phyloP scores from a whole-genome alignment of 2,329 filamentous ascomycete species.

The Monosporascus sp. region DNA sequence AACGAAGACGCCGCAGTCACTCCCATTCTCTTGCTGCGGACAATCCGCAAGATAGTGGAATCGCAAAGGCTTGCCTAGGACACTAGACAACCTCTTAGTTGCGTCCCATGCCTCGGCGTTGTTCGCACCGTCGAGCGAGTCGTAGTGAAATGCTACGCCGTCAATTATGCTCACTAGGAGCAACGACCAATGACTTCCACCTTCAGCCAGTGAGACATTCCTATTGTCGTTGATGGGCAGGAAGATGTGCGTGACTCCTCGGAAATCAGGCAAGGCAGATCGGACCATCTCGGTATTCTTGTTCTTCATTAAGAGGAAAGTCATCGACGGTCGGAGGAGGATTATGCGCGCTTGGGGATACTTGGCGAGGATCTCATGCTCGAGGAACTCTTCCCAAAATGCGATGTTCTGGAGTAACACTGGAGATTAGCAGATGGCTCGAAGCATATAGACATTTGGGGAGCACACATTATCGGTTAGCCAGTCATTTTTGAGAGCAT shows the following conservation, averaged over 20 bases:
- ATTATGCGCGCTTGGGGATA: conserved; percentile 83
- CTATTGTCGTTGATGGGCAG: conserved; percentile 88
- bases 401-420: conserved; percentile 68
- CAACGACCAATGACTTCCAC: conserved; percentile 90
- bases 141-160: conserved; percentile 93
- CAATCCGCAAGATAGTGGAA: conserved; percentile 82
- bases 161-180: conserved; percentile 86
- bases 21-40: conserved; percentile 87
- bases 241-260: conserved; percentile 82
- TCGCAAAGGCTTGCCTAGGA: conserved; percentile 63
- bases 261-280: conserved; percentile 76
- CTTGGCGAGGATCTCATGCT: conserved; percentile 76
- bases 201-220: conserved; percentile 73
- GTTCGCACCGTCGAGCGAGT: conserved; percentile 76
- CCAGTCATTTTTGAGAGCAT: conserved; percentile 88
- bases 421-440: conserved; percentile 18
- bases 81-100: conserved; percentile 60
- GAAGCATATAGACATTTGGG: conserved; percentile 2
- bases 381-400: conserved; percentile 97
- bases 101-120: conserved; percentile 66
- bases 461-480: conserved; percentile 82
- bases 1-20: conserved; percentile 93
- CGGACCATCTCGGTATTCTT: conserved; percentile 50
- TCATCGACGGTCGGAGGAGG: conserved; percentile 88
- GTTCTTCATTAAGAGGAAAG: conserved; percentile 81